phyloP scores from a whole-genome alignment of 2,329 filamentous ascomycete genomes.

The Colletotrichum paranaense region DNA sequence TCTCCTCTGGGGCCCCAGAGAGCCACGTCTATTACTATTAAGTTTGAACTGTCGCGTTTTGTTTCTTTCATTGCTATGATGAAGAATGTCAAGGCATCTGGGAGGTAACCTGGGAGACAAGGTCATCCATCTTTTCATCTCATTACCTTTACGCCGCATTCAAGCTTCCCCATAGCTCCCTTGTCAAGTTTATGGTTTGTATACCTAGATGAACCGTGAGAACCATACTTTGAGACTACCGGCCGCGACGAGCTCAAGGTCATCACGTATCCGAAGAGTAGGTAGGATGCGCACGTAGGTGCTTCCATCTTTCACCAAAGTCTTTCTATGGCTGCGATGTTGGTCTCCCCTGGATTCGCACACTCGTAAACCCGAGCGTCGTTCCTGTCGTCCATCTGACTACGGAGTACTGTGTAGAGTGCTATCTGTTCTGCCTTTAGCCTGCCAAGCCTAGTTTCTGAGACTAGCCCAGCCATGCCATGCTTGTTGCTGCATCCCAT shows the following conservation, averaged over 20 bases:
- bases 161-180: no score
- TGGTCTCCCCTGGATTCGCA: background rate
- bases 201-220: background rate
- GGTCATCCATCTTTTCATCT: background rate
- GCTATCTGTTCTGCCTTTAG: background rate
- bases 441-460: conserved; percentile 8
- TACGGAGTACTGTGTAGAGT: background rate
- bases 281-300: background rate
- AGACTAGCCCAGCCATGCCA: conserved; percentile 14
- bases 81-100: background rate
- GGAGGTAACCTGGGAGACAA: background rate
- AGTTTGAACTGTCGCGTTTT: conserved; percentile 12
- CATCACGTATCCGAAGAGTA: background rate
- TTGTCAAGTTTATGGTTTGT: background rate
- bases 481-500: conserved; percentile 21
- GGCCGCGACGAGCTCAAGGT: background rate
- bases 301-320: background rate
- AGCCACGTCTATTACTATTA: conserved; percentile 20
- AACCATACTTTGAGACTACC: background rate
- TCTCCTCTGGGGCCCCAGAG: conserved; percentile 9
- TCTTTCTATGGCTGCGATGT: background rate
- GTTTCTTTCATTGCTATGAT: background rate
- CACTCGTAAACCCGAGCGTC: background rate
- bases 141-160: background rate
- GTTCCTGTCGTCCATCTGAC: background rate